Conservation (phyloP, 352 stramenopile genomes). For the Globisporangium recalcitrans region DNA sequence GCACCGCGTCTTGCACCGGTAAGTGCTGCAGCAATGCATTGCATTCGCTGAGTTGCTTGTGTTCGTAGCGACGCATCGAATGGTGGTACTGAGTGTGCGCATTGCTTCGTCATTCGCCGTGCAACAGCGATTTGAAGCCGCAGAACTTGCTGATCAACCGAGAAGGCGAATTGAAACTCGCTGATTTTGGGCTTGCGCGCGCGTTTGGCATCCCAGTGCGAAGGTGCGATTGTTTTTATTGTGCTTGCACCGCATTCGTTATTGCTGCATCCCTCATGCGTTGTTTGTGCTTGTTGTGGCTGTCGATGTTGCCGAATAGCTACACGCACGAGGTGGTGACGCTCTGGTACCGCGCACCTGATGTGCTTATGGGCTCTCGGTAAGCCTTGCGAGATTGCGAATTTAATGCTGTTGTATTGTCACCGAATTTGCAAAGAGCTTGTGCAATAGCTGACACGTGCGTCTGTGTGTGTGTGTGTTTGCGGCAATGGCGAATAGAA, state of each 20-base stretch:
- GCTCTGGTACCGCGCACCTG: conserved; percentile 98
- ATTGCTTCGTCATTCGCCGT: conserved; percentile 2
- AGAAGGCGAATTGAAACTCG: conserved; percentile 98
- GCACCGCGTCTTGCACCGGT: conserved; percentile 91
- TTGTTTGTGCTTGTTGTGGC: neutral
- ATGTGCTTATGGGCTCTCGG: conserved; percentile 96
- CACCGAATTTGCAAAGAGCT: no score
- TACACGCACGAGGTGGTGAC: conserved; percentile 99
- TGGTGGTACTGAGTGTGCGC: neutral
- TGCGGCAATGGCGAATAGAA: conserved; percentile 46
- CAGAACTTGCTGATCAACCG: conserved; percentile 98
- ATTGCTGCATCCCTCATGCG: no score
- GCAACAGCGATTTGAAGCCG: conserved; percentile 96
- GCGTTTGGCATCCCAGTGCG: conserved; percentile 99
- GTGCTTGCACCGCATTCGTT: no score
- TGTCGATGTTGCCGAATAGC: conserved; percentile 18
- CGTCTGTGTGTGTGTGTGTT: neutral
- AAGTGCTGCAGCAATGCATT: neutral
- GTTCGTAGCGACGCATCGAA: no score
- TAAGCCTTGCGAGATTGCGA: conserved; percentile 18
- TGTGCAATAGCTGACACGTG: conserved; percentile 14
- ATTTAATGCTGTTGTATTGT: neutral
- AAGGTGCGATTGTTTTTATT: conserved; percentile 37
- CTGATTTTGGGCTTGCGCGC: conserved; percentile 99
- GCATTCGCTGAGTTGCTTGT: neutral